phyloP scores from a whole-genome alignment of 2,329 filamentous ascomycete species.

The Colletotrichum karsti region DNA sequence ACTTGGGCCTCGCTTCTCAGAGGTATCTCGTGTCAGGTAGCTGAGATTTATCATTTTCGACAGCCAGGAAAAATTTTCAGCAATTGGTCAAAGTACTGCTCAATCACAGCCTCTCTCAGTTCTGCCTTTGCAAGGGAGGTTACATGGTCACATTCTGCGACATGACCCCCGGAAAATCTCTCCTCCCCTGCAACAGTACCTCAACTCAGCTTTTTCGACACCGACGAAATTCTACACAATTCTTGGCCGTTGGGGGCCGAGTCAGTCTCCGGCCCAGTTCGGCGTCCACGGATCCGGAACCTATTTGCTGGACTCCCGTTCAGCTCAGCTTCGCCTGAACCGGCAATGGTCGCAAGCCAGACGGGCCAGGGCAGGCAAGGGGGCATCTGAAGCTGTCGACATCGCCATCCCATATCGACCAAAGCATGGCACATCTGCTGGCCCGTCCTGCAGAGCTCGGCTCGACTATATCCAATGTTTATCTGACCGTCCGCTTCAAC shows the following conservation, averaged over 20 bases:
- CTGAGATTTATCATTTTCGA: too few species aligned
- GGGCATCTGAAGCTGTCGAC: not conserved
- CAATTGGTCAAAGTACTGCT: not conserved
- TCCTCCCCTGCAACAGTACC: not conserved
- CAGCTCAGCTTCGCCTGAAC: not conserved
- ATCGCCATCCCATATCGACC: not conserved
- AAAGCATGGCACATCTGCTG: not conserved
- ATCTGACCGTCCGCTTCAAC: constrained; percentile 23
- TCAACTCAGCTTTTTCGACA: not conserved
- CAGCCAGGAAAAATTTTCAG: too few species aligned
- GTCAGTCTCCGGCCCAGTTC: constrained; percentile 7
- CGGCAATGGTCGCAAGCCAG: not conserved
- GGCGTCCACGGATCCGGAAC: constrained; percentile 2
- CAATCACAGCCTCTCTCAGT: not conserved
- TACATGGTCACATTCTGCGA: constrained; percentile 1
- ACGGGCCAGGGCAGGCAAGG: not conserved
- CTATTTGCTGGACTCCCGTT: not conserved
- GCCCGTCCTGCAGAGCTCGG: not conserved
- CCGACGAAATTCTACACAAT: not conserved
- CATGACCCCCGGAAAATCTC: not conserved
- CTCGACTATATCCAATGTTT: constrained; percentile 16
- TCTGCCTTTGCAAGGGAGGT: not conserved
- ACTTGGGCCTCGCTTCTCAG: too few species aligned
- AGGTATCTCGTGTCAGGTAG: too few species aligned
- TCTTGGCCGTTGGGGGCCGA: constrained; percentile 12